Conservation (phyloP, 2,329 filamentous ascomycete genomes). For the Paramyrothecium roridum region DNA sequence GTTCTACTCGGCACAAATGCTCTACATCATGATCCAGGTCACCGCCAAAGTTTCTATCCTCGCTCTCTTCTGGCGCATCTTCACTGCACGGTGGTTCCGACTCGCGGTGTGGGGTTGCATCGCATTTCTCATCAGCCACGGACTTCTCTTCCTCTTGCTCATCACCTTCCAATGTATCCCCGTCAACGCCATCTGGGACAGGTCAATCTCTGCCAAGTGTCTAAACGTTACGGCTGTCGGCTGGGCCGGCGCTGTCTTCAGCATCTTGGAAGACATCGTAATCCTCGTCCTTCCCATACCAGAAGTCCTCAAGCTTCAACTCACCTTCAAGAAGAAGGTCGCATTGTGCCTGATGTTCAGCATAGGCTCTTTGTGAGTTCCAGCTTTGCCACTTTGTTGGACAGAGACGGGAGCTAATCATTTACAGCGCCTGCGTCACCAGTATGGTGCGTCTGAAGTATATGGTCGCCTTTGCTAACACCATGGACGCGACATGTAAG, state of each 20-base stretch:
- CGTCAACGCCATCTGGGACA: not conserved
- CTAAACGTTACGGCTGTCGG: not conserved
- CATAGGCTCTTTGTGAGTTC: not conserved
- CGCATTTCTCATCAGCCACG: not conserved
- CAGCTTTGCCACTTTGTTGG: not conserved
- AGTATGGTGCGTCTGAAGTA: conserved; percentile 4
- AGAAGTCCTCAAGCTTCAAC: conserved; percentile 1
- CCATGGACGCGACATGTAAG: conserved; percentile 1
- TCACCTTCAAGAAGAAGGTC: not conserved
- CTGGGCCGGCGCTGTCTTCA: not conserved
- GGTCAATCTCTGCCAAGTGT: not conserved
- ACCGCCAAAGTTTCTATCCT: conserved; percentile 2
- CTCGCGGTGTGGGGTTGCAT: not conserved
- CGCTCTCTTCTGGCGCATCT: conserved; percentile 1
- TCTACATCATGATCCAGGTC: conserved; percentile 2
- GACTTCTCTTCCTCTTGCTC: not conserved
- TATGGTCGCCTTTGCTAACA: conserved; percentile 1
- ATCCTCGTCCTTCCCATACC: conserved; percentile 2
- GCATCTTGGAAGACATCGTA: conserved; percentile 2
- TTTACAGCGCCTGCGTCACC: conserved; percentile 1
- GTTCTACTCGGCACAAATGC: not conserved
- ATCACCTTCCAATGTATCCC: conserved; percentile 1
- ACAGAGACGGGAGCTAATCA: not conserved
- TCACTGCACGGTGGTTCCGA: not conserved
- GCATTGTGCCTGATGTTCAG: not conserved